Conservation (phyloP, 164 flowering plant species). For the Berberis thunbergii region DNA sequence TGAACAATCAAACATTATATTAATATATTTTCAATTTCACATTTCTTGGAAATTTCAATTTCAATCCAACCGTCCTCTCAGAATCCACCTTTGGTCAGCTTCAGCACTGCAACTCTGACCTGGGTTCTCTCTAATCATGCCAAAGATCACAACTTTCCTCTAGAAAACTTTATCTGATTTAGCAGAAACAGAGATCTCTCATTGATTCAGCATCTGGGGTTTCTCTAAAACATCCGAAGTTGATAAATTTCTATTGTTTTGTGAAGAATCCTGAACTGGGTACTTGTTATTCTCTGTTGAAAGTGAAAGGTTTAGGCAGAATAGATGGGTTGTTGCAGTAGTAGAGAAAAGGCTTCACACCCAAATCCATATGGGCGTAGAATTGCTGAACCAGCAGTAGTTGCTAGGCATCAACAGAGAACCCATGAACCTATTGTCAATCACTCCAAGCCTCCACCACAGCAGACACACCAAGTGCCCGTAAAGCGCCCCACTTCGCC, state of each 20-base stretch:
- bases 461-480: slow-evolving; percentile 13
- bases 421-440: slow-evolving; percentile 12
- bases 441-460: slow-evolving; percentile 7
- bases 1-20: too few species aligned
- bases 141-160: background rate
- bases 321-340: slow-evolving; percentile 25
- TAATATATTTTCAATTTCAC: too few species aligned
- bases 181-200: background rate
- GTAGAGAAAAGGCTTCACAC: slow-evolving; percentile 13
- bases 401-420: slow-evolving; percentile 1
- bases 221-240: too few species aligned
- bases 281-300: too few species aligned
- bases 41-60: too few species aligned
- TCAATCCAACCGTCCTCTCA: too few species aligned
- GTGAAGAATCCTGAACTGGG: background rate
- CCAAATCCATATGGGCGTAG: slow-evolving; percentile 10
- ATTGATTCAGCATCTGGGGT: background rate
- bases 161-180: too few species aligned
- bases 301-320: background rate
- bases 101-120: background rate
- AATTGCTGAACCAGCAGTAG: background rate
- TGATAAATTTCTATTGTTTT: background rate
- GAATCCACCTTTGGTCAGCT: background rate
- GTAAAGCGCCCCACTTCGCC: slow-evolving; percentile 12
- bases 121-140: background rate